Evolutionary conservation across 2,329 filamentous ascomycete species (phyloP).

Genomic region (Epichloe hybrida): DNA sequence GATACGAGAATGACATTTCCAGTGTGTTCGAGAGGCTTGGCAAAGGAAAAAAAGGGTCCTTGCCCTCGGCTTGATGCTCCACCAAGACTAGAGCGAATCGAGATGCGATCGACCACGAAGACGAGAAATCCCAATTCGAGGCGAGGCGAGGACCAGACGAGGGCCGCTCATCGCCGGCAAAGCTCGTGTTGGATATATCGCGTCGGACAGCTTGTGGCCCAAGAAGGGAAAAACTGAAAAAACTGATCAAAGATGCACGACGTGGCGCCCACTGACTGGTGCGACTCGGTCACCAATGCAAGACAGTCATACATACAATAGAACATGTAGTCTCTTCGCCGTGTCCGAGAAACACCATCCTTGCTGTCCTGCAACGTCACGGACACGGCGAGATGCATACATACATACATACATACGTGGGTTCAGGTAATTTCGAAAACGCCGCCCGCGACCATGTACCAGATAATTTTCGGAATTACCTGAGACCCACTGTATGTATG

Average conservation of each 20-base stretch:
- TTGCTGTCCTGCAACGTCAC: too few relatives aligned
- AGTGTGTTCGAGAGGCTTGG: neutral
- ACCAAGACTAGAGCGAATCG: neutral
- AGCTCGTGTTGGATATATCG: neutral
- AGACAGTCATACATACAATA: too few relatives aligned
- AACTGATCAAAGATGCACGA: neutral
- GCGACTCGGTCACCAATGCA: neutral
- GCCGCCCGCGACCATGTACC: too few relatives aligned
- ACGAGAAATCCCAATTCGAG: neutral
- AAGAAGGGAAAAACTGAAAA: neutral
- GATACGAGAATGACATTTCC: neutral
- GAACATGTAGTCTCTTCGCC: too few relatives aligned
- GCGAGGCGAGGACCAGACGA: neutral
- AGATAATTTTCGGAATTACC: too few relatives aligned
- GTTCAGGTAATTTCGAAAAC: too few relatives aligned
- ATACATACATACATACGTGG: too few relatives aligned
- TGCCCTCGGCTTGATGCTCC: neutral
- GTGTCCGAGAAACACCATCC: too few relatives aligned
- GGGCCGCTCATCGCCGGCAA: neutral
- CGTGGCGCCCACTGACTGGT: neutral
- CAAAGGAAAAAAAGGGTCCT: neutral
- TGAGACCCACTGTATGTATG: too few relatives aligned
- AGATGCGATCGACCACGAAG: neutral
- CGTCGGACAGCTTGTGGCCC: neutral
- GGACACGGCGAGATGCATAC: too few relatives aligned